Evolutionary conservation across 768 basidiomycete species (phyloP), one percentile per base, ranked within the genome.

Genomic region (Chiua virens): DNA sequence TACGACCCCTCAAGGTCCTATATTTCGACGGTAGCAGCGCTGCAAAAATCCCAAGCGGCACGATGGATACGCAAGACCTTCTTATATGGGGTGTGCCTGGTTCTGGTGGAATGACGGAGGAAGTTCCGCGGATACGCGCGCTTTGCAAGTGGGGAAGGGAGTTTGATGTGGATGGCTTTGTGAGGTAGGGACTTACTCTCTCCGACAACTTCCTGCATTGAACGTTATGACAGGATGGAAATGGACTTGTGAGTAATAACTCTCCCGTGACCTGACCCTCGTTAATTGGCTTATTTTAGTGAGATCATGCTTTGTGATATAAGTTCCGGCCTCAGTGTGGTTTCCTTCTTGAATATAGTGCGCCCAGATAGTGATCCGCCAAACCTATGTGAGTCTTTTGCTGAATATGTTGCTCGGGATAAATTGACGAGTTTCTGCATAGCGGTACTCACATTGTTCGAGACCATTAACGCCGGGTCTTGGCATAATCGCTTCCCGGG

Each of bases 21-120:
- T 79, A 81, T 53, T 81, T 81, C 36, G 80, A 82, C 42, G 79
- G 80, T 0, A 77, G 65, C 39, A 78, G 79, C 46, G 79, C 75
- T 0, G 75, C 70, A 0, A 79, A 78, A 49, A 62, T 77, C 61
- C 20, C 43, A 8, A 60, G 58, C 1, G 79, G 79, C 0, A 47
- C 74, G 3, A 53, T 80, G 69, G 76, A 80, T 45, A 71, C 65
- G 11, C 80, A 81, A 48, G 79, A 80, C 50, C 60, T 80, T n/a
- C 8, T 80, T 4, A 46, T 55, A 15, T 81, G 76, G 76, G 76
- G 76, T 1, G 38, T 54, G 38, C 32, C 65, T 3, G 25, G 41
- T 15, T 46, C 56, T 2, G 60, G 56, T 34, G 47, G 41, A 56
- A 45, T 62, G 5, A 43, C n/a, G 1, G 46, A 62, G 1, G 79